Evolutionary conservation across 371 early-diverging fungal species (phyloP).

Genomic region (Mortierella sp.): DNA sequence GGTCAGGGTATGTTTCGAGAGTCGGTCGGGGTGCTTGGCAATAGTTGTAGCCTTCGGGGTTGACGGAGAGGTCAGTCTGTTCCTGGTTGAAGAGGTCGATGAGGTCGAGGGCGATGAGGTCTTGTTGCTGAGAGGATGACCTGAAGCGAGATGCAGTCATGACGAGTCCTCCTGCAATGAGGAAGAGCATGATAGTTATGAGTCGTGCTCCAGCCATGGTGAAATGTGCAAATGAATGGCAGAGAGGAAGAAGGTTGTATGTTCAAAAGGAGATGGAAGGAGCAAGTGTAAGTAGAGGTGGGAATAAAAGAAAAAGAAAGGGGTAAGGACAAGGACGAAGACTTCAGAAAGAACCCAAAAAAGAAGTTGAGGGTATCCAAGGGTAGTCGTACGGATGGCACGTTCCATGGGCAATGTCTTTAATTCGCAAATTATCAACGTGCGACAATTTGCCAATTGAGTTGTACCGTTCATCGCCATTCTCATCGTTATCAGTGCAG

Average conservation of each 20-base stretch:
- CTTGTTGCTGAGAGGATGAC: background rate
- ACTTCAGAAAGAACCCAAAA: no score
- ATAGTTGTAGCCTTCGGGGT: conserved; percentile 44
- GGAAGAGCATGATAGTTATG: conserved; percentile 17
- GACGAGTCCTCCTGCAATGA: conserved; percentile 39
- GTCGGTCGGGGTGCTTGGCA: conserved; percentile 53
- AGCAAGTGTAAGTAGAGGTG: background rate
- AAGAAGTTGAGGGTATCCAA: background rate
- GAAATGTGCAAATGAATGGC: background rate
- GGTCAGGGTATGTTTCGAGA: conserved; percentile 37
- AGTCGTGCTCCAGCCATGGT: conserved; percentile 24
- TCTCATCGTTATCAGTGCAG: background rate
- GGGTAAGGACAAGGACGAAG: background rate
- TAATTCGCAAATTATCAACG: background rate
- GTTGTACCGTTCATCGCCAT: background rate
- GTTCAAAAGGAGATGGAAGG: background rate
- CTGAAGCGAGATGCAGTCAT: conserved; percentile 18
- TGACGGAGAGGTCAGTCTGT: background rate
- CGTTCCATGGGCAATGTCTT: background rate
- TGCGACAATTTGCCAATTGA: no score
- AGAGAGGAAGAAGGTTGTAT: background rate
- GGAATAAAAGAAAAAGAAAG: background rate
- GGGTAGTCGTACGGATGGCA: background rate
- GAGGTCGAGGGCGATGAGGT: conserved; percentile 20
- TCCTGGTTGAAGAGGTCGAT: conserved; percentile 23